Base-by-base conservation (phyloP, 202 grass and related monocot genomes). In the Musa balbisiana region DNA sequence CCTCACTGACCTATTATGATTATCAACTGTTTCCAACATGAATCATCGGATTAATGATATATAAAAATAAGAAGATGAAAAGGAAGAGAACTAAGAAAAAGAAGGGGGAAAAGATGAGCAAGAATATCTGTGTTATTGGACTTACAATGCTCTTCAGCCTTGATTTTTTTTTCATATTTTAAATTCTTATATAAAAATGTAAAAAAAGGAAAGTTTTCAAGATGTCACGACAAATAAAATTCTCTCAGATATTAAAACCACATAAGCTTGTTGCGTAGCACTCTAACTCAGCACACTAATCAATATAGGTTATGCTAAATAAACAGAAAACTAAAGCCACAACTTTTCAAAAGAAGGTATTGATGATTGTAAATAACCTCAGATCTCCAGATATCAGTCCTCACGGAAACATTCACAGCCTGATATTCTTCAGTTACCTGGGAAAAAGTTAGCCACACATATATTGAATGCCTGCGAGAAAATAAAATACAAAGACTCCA, bases 371-470 rank as follows among this genome's bases (percentile, higher is more conserved):
- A 60, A 60, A 60, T 79, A 85, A 97, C 93, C 90, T 97, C 82
- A 58, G 68, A 56, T 87, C 51, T 84, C 86, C 77, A 83, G 56
- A 74, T 52, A 84, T 85, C 80, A 58, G 52, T 78, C 79, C 86
- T 92, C 53, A 92, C 73, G 64, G 66, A 79, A 82, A 97, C 79
- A 91, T 86, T 79, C 71, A 97, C 87, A 77, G 51, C 86, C 75
- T 97, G 93, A 73, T 82, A 76, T 62, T 89, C 85, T 85, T 92
- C 55, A 75, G 86, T 79, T 84, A 89, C 74, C 93, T 97, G 86
- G 23, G 51, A 16, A 26, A 29, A 76, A 33, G 43, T 64, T 72
- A 71, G 24, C 19, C 50, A 79, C 52, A 13, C 8, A 73, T 81
- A 11, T 75, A 77, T 49, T 73, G 69, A 82, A 68, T 19, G 23